Evolutionary conservation across 2,329 filamentous ascomycete species (phyloP).

Genomic region (Aspergillus melleus): DNA sequence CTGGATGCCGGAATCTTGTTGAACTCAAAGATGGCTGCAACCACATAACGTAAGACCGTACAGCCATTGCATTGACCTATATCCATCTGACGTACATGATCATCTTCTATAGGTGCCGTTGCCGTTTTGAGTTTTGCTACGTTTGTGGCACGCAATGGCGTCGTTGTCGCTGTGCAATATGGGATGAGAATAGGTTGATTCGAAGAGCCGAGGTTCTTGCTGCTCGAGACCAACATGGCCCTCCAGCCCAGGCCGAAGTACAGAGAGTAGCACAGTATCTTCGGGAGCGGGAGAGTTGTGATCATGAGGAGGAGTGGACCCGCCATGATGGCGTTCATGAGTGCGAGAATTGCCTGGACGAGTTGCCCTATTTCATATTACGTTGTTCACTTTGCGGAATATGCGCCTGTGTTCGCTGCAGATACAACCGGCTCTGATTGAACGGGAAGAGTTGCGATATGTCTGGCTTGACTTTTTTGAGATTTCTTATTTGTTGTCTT

Average conservation of each 20-base stretch:
- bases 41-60: constrained; percentile 34
- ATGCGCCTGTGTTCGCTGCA: constrained; percentile 11
- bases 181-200: constrained; percentile 27
- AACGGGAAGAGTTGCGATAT: not conserved
- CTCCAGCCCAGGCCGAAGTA: constrained; percentile 5
- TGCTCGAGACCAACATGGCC: not conserved
- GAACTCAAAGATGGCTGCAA: constrained; percentile 34
- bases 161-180: constrained; percentile 25
- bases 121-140: constrained; percentile 34
- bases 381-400: constrained; percentile 10
- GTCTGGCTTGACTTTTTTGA: not conserved
- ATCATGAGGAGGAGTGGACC: constrained; percentile 12
- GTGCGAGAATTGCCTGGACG: constrained; percentile 11
- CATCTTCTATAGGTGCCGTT: constrained; percentile 25
- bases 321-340: not conserved
- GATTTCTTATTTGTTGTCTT: too few relatives aligned
- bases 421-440: constrained; percentile 12
- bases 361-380: constrained; percentile 9
- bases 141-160: constrained; percentile 30
- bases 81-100: not conserved
- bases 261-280: constrained; percentile 8
- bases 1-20: constrained; percentile 63
- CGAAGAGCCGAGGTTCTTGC: constrained; percentile 8
- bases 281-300: constrained; percentile 16
- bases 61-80: not conserved